Evolutionary conservation across 1,284 basidiomycete species (phyloP).

Genomic region (Hemileia vastatrix): DNA sequence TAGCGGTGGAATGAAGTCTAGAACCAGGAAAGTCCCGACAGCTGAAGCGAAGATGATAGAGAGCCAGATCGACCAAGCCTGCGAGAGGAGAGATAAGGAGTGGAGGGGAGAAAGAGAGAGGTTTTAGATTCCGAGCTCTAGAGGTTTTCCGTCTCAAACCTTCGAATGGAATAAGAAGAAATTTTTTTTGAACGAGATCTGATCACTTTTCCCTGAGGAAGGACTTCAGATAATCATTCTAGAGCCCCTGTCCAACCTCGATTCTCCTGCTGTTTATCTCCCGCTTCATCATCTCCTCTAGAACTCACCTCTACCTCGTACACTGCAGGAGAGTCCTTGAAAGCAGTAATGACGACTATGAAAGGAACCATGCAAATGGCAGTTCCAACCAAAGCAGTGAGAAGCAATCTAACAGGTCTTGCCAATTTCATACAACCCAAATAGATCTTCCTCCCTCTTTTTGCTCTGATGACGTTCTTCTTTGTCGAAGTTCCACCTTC

Average conservation of each 20-base stretch:
- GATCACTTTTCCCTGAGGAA: too few relatives aligned
- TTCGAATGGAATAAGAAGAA: too few relatives aligned
- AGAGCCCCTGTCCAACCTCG: too few relatives aligned
- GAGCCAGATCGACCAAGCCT: conserved; percentile 40
- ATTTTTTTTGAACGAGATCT: too few relatives aligned
- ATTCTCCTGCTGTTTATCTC: not conserved
- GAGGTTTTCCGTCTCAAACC: not conserved
- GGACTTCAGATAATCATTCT: too few relatives aligned
- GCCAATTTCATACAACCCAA: conserved; percentile 34
- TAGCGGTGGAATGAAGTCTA: conserved; percentile 34
- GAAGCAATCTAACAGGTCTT: conserved; percentile 36
- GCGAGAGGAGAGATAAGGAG: conserved; percentile 26
- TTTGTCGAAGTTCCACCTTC: conserved; percentile 21
- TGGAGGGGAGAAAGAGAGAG: not conserved
- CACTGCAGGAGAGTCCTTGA: conserved; percentile 15
- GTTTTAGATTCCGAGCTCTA: not conserved
- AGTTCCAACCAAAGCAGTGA: conserved; percentile 34
- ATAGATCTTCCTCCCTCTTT: conserved; percentile 34
- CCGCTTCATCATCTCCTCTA: not conserved
- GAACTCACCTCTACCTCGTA: not conserved
- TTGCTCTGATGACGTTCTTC: conserved; percentile 28
- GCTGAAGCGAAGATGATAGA: conserved; percentile 39
- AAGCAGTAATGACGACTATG: conserved; percentile 34
- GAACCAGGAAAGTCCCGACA: conserved; percentile 36
- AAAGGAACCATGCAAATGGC: conserved; percentile 35